Base-by-base conservation (phyloP, 257 asterid species). In the Cynanchum wilfordii region DNA sequence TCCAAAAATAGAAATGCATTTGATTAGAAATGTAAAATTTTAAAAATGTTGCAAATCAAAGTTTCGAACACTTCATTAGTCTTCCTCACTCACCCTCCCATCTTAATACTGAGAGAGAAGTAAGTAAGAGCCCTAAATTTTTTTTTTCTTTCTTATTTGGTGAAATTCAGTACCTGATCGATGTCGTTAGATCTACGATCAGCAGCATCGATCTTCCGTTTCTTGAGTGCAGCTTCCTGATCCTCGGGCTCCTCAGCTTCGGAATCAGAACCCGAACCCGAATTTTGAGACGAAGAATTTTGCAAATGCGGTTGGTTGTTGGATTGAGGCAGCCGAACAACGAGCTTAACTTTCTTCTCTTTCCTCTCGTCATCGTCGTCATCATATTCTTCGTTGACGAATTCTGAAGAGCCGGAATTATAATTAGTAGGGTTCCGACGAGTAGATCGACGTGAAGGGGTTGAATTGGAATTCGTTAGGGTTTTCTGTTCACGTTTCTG, bases 271-370 rank as follows among this genome's bases (percentile, higher is more conserved):
- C 77, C 91, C 36, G 82, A 73, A 65, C 70, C 64, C 60, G 80
- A 71, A 64, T 49, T 71, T 27, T 49, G 60, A 55, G 76, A 65
- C 6, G 79, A 69, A 44, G 75, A 76, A 75, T 75, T 73, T 75
- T 71, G 69, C 33, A 54, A 68, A 49, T 76, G 86, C 29, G 72
- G 80, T 54, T 80, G 84, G 54, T 74, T 79, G 54, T 74, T 79
- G 27, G 86, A 87, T 81, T 87, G 84, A 17, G 98, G 98, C 78
- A 92, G 73, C 7, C 93, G 95, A 16, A 87, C 93, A 5, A 87
- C 96, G 66, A 92, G 90, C 86, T 92, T 92, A 78, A 92, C 96
- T 82, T 92, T 90, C 85, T 90, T 92, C 90, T 89, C 85, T 78
- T 83, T 86, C 76, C 97, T 79, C 73, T 95, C 97, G 79, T 95